Conservation (phyloP, 164 flowering plant genomes). For the Aristolochia californica region DNA sequence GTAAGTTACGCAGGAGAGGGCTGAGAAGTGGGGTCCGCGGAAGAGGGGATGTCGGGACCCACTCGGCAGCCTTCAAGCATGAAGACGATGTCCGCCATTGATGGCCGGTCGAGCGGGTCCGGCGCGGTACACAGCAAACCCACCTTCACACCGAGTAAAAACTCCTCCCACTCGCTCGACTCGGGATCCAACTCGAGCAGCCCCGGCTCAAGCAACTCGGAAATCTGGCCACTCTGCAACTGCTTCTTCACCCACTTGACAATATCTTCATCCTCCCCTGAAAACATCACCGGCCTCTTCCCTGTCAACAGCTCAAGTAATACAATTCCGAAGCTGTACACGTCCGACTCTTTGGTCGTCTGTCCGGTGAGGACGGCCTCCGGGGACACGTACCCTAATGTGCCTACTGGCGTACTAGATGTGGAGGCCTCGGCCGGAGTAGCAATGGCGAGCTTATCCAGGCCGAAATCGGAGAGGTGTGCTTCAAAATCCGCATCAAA, state of each 20-base stretch:
- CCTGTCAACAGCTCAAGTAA: constrained; percentile 81
- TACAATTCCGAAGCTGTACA: constrained; percentile 85
- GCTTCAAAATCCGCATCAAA: constrained; percentile 96
- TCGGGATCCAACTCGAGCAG: constrained; percentile 90
- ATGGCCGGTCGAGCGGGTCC: constrained; percentile 76
- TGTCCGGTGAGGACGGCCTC: constrained; percentile 56
- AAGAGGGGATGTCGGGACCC: constrained; percentile 74
- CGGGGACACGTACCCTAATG: constrained; percentile 73
- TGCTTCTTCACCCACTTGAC: constrained; percentile 96
- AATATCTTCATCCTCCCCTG: constrained; percentile 71
- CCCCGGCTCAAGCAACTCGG: constrained; percentile 80
- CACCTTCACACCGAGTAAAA: constrained; percentile 80
- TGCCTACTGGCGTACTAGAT: constrained; percentile 48
- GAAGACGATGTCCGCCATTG: constrained; percentile 82
- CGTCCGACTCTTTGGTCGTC: constrained; percentile 56
- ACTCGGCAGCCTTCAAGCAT: constrained; percentile 97
- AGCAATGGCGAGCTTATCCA: constrained; percentile 33
- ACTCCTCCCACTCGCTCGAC: constrained; percentile 98
- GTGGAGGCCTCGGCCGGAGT: constrained; percentile 34
- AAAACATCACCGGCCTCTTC: constrained; percentile 70
- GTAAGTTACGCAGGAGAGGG: constrained; percentile 70
- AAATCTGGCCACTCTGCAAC: constrained; percentile 68
- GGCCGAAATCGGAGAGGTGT: constrained; percentile 83
- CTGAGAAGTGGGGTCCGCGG: constrained; percentile 68
- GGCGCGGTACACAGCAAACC: constrained; percentile 83